Evolutionary conservation across 2,329 filamentous ascomycete species (phyloP).

Genomic region (Phaeomoniella chlamydospora): DNA sequence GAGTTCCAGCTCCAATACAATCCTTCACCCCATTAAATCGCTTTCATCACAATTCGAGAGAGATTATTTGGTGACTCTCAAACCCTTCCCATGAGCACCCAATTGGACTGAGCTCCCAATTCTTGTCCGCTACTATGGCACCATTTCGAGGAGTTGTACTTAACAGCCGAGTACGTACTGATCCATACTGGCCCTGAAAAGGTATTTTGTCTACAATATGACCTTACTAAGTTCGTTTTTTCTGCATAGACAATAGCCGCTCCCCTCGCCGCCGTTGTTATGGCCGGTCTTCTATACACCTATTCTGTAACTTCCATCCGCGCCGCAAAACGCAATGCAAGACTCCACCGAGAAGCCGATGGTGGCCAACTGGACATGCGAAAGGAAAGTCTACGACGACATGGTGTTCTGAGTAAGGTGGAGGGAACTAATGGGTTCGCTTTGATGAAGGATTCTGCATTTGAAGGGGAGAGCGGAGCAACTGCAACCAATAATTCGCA

Average conservation of each 20-base stretch:
- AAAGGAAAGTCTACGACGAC: constrained; percentile 11
- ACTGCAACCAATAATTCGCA: neutral
- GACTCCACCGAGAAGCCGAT: constrained; percentile 30
- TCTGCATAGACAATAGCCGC: constrained; percentile 43
- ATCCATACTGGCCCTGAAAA: too few species aligned
- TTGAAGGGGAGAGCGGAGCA: neutral
- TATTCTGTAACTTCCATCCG: constrained; percentile 53
- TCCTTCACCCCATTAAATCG: too few species aligned
- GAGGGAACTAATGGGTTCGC: constrained; percentile 9
- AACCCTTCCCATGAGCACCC: too few species aligned
- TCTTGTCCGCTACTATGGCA: too few species aligned
- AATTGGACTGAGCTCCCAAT: too few species aligned
- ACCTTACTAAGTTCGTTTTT: too few species aligned
- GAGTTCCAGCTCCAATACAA: too few species aligned
- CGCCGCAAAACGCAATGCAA: constrained; percentile 51
- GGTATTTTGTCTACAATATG: too few species aligned
- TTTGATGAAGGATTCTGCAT: constrained; percentile 6
- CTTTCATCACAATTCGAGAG: too few species aligned
- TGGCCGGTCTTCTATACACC: constrained; percentile 43
- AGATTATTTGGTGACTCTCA: too few species aligned
- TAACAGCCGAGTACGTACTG: too few species aligned
- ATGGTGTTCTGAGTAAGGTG: constrained; percentile 10
- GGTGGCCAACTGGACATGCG: constrained; percentile 14
- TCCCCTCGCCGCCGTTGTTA: constrained; percentile 47
- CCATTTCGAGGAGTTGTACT: too few species aligned